Base-by-base conservation (phyloP, 1,139 yeast species). In the Nakaseomyces nivariensis region DNA sequence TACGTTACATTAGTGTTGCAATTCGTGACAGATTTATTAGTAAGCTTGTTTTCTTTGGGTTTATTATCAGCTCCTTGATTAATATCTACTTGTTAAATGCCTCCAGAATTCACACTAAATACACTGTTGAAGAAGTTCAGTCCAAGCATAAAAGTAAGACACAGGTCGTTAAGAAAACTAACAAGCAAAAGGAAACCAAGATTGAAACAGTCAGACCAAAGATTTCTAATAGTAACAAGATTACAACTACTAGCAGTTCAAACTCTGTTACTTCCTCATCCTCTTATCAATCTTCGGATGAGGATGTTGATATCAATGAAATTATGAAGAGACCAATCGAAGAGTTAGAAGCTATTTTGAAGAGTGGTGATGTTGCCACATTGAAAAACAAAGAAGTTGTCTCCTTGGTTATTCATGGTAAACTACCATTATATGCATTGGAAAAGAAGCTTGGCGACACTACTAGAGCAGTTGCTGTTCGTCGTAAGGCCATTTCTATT, bases 361-460 rank as follows among this genome's bases (percentile, higher is more conserved):
- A 87, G 63, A 80, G 78, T 1, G 97, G 97, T 27, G 74, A 80
- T 43, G 78, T 87, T 38, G 77, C 78, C 58, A 72, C 78, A 25
- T 76, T 92, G 56, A 72, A 71, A 50, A 79, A 92, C 64, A 82
- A 79, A 46, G 96, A 92, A 68, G 77, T 92, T 52, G 75, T 84
- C 5, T 70, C 78, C 2, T 77, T 92, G 55, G 90, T 85, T 43
- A 75, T 79, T 13, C 70, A 77, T 11, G 95, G 95, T 38, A 86
- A 86, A 63, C 72, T 94, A 52, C 97, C 98, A 32, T 72, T 92
- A 51, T 90, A 94, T 66, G 96, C 97, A 0, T 76, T 94, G 56
- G 99, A 92, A 67, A 92, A 90, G 68, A 92, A 87, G 68, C 76
- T 92, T 51, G 85, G 76, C 38, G 92, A 92, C 64, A 88, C 83